phyloP scores from a whole-genome alignment of 495 filamentous ascomycete species.

The Neurospora tetraspora region DNA sequence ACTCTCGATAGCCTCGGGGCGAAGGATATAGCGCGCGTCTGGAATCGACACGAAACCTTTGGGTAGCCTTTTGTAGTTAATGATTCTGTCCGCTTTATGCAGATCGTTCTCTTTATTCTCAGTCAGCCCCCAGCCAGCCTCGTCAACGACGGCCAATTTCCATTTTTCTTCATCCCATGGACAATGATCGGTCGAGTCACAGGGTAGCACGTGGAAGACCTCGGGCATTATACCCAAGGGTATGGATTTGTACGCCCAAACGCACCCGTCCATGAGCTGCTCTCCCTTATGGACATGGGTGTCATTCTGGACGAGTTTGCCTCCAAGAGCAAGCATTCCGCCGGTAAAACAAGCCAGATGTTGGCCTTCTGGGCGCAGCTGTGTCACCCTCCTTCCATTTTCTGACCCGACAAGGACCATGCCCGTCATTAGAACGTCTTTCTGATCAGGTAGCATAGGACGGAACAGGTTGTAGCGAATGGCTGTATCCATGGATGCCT shows the following conservation, averaged over 20 bases:
- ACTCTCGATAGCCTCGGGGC: slow-evolving; percentile 59
- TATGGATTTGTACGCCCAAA: slow-evolving; percentile 71
- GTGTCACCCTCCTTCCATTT: slow-evolving; percentile 50
- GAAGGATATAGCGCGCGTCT: slow-evolving; percentile 56
- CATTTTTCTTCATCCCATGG: slow-evolving; percentile 59
- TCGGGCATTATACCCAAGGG: slow-evolving; percentile 80
- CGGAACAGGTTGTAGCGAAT: slow-evolving; percentile 62
- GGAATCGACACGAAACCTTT: slow-evolving; percentile 53
- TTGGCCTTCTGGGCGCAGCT: slow-evolving; percentile 31
- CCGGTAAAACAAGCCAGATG: slow-evolving; percentile 61
- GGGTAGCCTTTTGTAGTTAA: slow-evolving; percentile 53
- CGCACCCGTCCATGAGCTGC: slow-evolving; percentile 72
- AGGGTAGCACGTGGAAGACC: slow-evolving; percentile 49
- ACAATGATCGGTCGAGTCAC: slow-evolving; percentile 48
- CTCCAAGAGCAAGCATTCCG: slow-evolving; percentile 75
- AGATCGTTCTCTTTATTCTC: slow-evolving; percentile 5
- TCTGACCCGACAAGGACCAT: slow-evolving; percentile 52
- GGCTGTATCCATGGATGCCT: slow-evolving; percentile 51
- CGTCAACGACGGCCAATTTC: slow-evolving; percentile 17
- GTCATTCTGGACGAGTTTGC: slow-evolving; percentile 54
- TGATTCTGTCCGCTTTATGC: slow-evolving; percentile 21
- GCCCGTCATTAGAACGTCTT: slow-evolving; percentile 38
- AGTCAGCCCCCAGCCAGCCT: background rate
- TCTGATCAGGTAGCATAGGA: slow-evolving; percentile 40
- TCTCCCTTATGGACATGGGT: slow-evolving; percentile 60